Evolutionary conservation across 352 stramenopile species (phyloP).

Genomic region (Phytophthora pinifolia): DNA sequence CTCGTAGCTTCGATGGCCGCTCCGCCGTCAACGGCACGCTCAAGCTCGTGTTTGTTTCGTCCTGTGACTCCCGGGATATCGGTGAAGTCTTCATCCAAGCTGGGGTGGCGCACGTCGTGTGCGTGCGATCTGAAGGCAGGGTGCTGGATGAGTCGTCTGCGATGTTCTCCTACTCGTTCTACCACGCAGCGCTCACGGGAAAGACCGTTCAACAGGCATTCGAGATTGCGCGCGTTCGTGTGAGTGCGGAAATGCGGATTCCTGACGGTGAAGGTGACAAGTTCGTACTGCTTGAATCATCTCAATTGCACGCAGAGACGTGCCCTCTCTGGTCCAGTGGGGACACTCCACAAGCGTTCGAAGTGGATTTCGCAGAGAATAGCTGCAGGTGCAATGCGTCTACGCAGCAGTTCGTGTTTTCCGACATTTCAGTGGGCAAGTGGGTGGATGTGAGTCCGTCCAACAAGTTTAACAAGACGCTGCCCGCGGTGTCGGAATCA

Average conservation of each 20-base stretch:
- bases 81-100: conserved; percentile 80
- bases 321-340: conserved; percentile 41
- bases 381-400: conserved; percentile 57
- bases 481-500: conserved; percentile 61
- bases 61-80: conserved; percentile 76
- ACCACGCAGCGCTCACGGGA: conserved; percentile 66
- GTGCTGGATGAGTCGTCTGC: conserved; percentile 73
- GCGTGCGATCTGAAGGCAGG: conserved; percentile 64
- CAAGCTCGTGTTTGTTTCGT: conserved; percentile 84
- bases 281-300: conserved; percentile 77
- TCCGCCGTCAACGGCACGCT: conserved; percentile 37
- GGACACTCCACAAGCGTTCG: conserved; percentile 38
- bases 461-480: conserved; percentile 70
- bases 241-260: conserved; percentile 70
- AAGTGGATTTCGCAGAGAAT: conserved; percentile 50
- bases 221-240: conserved; percentile 67
- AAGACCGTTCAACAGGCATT: conserved; percentile 81
- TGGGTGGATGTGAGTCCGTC: conserved; percentile 74
- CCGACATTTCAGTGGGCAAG: conserved; percentile 70
- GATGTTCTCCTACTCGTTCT: conserved; percentile 81
- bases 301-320: conserved; percentile 50
- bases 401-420: conserved; percentile 62
- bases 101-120: conserved; percentile 76
- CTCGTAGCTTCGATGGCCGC: conserved; percentile 31
- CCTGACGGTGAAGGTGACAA: conserved; percentile 68